A percentile compares a stretch with the other conserved stretches of the same genome.
phyloP scores from a whole-genome alignment of 2,329 filamentous ascomycete genomes.

The Didymella exigua region DNA sequence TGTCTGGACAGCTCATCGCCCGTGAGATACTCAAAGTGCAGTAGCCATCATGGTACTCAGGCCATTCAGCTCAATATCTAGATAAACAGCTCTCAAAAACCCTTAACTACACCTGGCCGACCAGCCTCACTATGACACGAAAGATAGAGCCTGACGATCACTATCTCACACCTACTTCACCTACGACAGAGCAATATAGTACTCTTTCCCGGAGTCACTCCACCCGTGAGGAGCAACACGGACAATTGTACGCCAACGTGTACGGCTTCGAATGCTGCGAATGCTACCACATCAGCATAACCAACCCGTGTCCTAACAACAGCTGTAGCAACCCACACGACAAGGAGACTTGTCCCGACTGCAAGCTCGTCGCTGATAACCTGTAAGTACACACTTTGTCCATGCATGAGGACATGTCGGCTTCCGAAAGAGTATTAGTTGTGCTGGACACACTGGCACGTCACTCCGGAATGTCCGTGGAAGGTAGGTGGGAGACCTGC shows the following conservation, averaged over 20 bases:
- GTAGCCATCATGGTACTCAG: not conserved
- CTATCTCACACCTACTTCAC: not conserved
- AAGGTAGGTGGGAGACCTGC: too few relatives aligned
- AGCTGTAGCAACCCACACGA: not conserved
- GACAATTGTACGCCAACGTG: not conserved
- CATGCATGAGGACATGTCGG: too few relatives aligned
- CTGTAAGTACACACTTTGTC: not conserved
- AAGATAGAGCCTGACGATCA: not conserved
- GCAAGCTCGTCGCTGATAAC: not conserved
- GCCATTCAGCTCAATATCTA: too few relatives aligned
- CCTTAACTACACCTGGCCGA: not conserved
- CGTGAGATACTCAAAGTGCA: not conserved
- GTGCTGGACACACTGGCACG: too few relatives aligned
- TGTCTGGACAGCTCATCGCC: not conserved
- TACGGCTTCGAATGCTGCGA: not conserved
- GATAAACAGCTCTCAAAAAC: too few relatives aligned
- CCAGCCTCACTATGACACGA: not conserved
- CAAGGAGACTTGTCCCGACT: not conserved
- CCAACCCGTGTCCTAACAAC: not conserved
- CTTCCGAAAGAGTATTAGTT: too few relatives aligned
- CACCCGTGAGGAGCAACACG: not conserved
- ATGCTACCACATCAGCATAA: not conserved
- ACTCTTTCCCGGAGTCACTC: not conserved
- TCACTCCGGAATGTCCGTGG: too few relatives aligned
- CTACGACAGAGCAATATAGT: not conserved